A percentile compares a stretch with the other conserved stretches of the same genome.
These are phyloP conservation scores for Nannizziopsis arthrosporioides DNA, from an alignment of 2,329 filamentous ascomycete species.

Conservation along the genomic window DNA sequence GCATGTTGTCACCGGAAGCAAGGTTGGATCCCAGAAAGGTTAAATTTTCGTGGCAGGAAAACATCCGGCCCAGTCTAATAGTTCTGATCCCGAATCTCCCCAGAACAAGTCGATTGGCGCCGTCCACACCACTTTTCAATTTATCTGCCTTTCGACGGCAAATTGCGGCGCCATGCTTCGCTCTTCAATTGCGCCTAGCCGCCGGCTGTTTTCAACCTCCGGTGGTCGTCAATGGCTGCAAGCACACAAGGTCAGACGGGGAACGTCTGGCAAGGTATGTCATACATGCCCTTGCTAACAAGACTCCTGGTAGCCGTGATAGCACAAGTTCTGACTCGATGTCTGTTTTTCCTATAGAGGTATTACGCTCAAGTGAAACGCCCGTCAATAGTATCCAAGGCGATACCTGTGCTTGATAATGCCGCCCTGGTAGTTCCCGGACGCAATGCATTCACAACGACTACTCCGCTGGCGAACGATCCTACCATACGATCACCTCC, in stretches of 20 bases:
- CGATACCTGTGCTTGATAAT: constrained; percentile 15
- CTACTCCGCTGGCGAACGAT: constrained; percentile 11
- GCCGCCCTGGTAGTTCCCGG: constrained; percentile 12
- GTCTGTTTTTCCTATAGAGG: constrained; percentile 4
- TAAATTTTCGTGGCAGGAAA: constrained; percentile 10
- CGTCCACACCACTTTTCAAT: not conserved
- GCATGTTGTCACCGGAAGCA: too few species aligned
- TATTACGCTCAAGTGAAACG: constrained; percentile 27
- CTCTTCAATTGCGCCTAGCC: constrained; percentile 41
- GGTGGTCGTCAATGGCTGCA: constrained; percentile 37
- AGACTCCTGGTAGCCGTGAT: not conserved
- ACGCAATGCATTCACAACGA: constrained; percentile 19
- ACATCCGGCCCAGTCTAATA: not conserved
- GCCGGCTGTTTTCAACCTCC: constrained; percentile 31
- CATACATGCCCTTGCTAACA: not conserved
- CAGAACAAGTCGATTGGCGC: not conserved
- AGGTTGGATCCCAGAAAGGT: not conserved
- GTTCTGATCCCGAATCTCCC: not conserved
- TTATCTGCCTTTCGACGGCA: constrained; percentile 8
- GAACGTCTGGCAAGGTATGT: constrained; percentile 31
- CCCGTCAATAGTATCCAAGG: not conserved
- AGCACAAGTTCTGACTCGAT: not conserved
- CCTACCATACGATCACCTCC: constrained; percentile 23
- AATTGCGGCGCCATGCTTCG: constrained; percentile 43
- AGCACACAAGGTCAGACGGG: constrained; percentile 13